Conservation (phyloP, 352 stramenopile species). For the Phytopythium kandeliae region DNA sequence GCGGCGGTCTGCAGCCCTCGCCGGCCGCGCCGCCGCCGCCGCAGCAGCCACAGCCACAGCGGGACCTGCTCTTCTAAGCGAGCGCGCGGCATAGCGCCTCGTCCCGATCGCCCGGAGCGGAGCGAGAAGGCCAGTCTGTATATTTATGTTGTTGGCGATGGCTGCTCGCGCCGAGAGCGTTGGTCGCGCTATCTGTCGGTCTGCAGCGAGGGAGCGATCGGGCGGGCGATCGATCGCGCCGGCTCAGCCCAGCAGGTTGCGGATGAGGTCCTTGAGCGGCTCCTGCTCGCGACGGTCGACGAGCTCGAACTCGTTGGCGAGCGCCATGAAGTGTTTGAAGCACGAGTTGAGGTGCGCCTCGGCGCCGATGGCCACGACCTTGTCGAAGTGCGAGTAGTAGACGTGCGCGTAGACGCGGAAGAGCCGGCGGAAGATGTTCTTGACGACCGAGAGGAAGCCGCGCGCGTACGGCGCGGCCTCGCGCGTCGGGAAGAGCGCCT, state of each 20-base stretch:
- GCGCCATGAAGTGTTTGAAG: slow-evolving; percentile 99
- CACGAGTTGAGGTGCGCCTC: slow-evolving; percentile 97
- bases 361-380: slow-evolving; percentile 91
- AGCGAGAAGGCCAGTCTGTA: background rate
- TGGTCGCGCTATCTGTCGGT: background rate
- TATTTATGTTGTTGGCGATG: slow-evolving; percentile 5
- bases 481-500: slow-evolving; percentile 63
- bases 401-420: slow-evolving; percentile 97
- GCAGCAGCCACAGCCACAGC: too few species aligned
- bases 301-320: slow-evolving; percentile 93
- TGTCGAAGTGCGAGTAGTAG: slow-evolving; percentile 96
- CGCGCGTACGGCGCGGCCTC: slow-evolving; percentile 67
- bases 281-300: slow-evolving; percentile 93
- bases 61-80: slow-evolving; percentile 1
- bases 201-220: too few species aligned
- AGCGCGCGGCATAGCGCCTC: too few species aligned
- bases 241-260: slow-evolving; percentile 68
- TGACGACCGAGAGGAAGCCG: slow-evolving; percentile 79
- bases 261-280: slow-evolving; percentile 93
- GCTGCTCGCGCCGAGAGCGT: too few species aligned
- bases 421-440: slow-evolving; percentile 94
- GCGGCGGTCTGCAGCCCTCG: background rate
- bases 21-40: background rate
- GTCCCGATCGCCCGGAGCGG: too few species aligned
- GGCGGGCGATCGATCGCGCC: too few species aligned